These are phyloP conservation scores for Parastagonospora nodorum DNA, from an alignment of 2,329 filamentous ascomycete genomes.

Conservation along the genomic window DNA sequence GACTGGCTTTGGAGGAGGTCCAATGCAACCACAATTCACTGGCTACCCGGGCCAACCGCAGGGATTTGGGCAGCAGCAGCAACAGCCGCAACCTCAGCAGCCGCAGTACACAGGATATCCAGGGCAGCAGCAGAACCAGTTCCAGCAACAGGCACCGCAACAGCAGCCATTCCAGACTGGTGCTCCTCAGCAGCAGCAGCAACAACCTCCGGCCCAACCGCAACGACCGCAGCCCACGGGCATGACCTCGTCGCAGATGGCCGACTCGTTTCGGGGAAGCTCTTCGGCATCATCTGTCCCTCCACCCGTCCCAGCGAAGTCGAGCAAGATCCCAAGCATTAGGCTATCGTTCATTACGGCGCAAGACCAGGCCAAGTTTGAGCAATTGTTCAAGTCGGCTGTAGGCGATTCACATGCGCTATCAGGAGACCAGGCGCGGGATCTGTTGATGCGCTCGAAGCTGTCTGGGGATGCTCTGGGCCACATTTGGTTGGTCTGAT, in stretches of 20 bases:
- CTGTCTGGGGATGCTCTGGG: slow-evolving; percentile 85
- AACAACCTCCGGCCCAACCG: slow-evolving; percentile 55
- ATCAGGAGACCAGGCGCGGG: slow-evolving; percentile 88
- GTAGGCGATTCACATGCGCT: slow-evolving; percentile 83
- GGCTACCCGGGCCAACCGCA: slow-evolving; percentile 54
- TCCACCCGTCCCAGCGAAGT: slow-evolving; percentile 67
- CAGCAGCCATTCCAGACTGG: slow-evolving; percentile 47
- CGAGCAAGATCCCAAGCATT: slow-evolving; percentile 88
- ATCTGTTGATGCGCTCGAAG: slow-evolving; percentile 85
- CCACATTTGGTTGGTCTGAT: slow-evolving; percentile 77
- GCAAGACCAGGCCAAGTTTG: slow-evolving; percentile 93
- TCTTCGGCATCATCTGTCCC: slow-evolving; percentile 50
- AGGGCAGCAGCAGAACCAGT: slow-evolving; percentile 53
- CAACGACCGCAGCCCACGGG: slow-evolving; percentile 60
- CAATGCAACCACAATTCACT: slow-evolving; percentile 55
- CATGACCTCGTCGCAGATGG: slow-evolving; percentile 68
- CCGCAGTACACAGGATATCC: slow-evolving; percentile 56
- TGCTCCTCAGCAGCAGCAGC: slow-evolving; percentile 62
- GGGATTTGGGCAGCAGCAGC: slow-evolving; percentile 56
- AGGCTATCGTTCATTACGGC: slow-evolving; percentile 95
- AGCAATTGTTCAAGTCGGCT: slow-evolving; percentile 95
- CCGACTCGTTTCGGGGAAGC: slow-evolving; percentile 62
- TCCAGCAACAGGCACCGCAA: slow-evolving; percentile 60
- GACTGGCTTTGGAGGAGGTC: slow-evolving; percentile 57
- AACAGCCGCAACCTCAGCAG: slow-evolving; percentile 38